These are phyloP conservation scores for Monotropa hypopitys DNA, from an alignment of 179 eudicot genomes.

Conservation along the genomic window DNA sequence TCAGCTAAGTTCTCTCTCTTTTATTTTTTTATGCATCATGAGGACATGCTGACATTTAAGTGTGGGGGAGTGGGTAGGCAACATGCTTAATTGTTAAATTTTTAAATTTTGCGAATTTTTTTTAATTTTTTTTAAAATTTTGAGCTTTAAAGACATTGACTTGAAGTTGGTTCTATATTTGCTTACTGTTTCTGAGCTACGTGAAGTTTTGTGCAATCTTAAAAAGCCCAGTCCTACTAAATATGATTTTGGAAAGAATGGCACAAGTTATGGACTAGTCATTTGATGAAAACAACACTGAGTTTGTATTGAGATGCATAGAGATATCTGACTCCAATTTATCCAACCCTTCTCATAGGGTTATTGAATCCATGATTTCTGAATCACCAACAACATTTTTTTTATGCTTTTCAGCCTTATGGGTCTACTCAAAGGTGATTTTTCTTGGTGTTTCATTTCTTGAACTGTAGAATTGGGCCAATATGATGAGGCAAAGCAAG, in stretches of 20 bases:
- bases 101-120: too few relatives aligned
- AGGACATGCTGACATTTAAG: too few relatives aligned
- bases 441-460: slow-evolving; percentile 71
- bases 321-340: slow-evolving; percentile 47
- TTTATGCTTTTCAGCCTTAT: slow-evolving; percentile 56
- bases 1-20: too few relatives aligned
- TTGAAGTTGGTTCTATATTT: slow-evolving; percentile 47
- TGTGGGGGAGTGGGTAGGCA: too few relatives aligned
- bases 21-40: too few relatives aligned
- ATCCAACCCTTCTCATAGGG: slow-evolving; percentile 21
- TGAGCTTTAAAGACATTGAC: too few relatives aligned
- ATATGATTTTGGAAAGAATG: slow-evolving; percentile 41
- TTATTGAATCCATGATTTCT: slow-evolving; percentile 18
- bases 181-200: slow-evolving; percentile 60
- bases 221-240: slow-evolving; percentile 43
- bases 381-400: slow-evolving; percentile 31
- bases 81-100: too few relatives aligned
- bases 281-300: slow-evolving; percentile 53
- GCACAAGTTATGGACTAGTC: slow-evolving; percentile 86
- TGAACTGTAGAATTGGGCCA: too few relatives aligned
- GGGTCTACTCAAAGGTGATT: slow-evolving; percentile 79
- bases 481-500: too few relatives aligned
- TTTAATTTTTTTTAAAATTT: too few relatives aligned
- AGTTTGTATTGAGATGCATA: slow-evolving; percentile 46
- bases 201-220: slow-evolving; percentile 35